Evolutionary conservation across 148 eudicot genomes (phyloP).

Genomic region (Rhododendron kiyosumense): DNA sequence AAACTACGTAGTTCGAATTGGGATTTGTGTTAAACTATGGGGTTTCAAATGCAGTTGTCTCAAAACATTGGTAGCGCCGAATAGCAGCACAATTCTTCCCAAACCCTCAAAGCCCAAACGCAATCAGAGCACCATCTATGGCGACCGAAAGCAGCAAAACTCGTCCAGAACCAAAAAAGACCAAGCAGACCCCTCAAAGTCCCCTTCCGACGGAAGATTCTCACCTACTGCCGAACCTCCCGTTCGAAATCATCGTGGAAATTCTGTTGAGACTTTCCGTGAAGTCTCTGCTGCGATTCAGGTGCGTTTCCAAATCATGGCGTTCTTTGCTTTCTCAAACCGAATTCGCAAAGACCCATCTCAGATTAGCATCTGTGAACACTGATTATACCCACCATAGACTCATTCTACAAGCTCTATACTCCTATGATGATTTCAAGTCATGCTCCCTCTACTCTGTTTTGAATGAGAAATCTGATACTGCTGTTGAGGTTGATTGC

Average conservation of each 20-base stretch:
- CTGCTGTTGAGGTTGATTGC: neutral
- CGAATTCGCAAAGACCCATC: slow-evolving; percentile 21
- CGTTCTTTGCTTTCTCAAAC: slow-evolving; percentile 25
- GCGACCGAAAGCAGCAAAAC: neutral
- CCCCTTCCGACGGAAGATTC: neutral
- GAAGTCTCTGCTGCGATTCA: slow-evolving; percentile 9
- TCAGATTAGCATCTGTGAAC: no score
- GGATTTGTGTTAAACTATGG: no score
- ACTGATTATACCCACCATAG: no score
- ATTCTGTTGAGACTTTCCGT: slow-evolving; percentile 15
- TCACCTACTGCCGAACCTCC: neutral
- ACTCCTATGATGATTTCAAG: neutral
- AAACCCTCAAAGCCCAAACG: neutral
- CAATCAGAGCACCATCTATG: neutral
- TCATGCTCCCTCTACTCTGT: neutral
- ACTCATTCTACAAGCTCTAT: no score
- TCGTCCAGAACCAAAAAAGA: neutral
- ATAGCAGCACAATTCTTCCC: neutral
- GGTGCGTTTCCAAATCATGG: slow-evolving; percentile 28
- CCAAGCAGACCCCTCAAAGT: neutral
- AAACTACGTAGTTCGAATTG: no score
- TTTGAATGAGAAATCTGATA: neutral
- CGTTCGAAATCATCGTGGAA: slow-evolving; percentile 15
- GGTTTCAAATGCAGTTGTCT: no score
- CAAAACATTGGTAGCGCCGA: no score